phyloP scores from a whole-genome alignment of 164 flowering plant genomes.

The Vitis rotundifolia region DNA sequence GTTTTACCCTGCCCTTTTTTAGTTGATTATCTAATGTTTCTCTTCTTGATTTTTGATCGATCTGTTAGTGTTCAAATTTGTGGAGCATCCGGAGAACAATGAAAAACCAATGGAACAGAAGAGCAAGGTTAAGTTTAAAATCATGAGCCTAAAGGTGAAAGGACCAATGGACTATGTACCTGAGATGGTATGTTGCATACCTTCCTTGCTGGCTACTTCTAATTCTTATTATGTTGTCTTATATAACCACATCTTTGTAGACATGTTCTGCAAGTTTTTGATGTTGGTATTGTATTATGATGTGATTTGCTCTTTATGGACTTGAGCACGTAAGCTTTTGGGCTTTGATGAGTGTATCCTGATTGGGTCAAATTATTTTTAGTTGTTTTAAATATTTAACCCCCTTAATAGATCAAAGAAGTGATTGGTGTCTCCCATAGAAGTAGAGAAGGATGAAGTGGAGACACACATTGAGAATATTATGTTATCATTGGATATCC shows the following conservation, averaged over 20 bases:
- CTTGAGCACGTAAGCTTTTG: not conserved
- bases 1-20: not conserved
- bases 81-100: conserved; percentile 73
- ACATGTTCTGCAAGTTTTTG: not conserved
- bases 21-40: not conserved
- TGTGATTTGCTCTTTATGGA: not conserved
- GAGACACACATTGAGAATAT: too few relatives aligned
- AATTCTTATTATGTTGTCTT: not conserved
- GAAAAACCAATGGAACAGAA: conserved; percentile 65
- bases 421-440: too few relatives aligned
- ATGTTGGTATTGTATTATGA: not conserved
- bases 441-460: too few relatives aligned
- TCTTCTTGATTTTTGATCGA: not conserved
- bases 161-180: conserved; percentile 69
- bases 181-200: conserved; percentile 52
- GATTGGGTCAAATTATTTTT: not conserved
- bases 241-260: not conserved
- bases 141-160: conserved; percentile 74
- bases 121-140: conserved; percentile 70
- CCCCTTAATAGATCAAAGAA: too few relatives aligned
- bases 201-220: not conserved
- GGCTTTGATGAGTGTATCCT: not conserved
- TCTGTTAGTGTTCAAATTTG: conserved; percentile 68
- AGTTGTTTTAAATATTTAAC: too few relatives aligned
- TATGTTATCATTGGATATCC: too few relatives aligned